phyloP scores from a whole-genome alignment of 805 yeast species.

The Lipomyces orientalis region DNA sequence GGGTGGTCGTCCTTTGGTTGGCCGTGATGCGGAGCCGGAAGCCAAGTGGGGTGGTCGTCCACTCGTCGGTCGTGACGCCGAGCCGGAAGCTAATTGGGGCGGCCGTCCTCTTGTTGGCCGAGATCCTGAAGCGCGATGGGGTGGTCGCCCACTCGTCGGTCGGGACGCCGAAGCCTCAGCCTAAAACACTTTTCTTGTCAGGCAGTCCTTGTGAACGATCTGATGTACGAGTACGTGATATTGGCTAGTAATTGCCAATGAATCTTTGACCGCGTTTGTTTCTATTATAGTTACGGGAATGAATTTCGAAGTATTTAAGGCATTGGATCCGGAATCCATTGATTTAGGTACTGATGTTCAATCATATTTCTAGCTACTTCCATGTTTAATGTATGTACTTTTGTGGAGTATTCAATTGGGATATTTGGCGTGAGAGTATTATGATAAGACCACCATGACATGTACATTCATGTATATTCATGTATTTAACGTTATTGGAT shows the following conservation, averaged over 20 bases:
- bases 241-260: background rate
- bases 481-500: background rate
- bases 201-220: background rate
- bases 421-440: too few relatives aligned
- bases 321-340: background rate
- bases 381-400: background rate
- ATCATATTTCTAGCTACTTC: background rate
- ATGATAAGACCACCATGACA: too few relatives aligned
- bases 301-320: background rate
- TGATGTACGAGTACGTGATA: background rate
- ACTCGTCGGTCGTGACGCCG: constrained; percentile 9
- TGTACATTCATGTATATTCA: background rate
- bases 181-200: background rate
- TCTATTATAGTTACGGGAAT: background rate
- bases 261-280: background rate
- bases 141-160: constrained; percentile 22
- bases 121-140: constrained; percentile 11
- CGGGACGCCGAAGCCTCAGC: constrained; percentile 25
- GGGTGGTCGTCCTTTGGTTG: constrained; percentile 15
- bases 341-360: background rate
- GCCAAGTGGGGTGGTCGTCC: constrained; percentile 11
- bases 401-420: background rate
- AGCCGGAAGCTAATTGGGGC: background rate
- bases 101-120: constrained; percentile 20
- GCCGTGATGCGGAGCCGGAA: constrained; percentile 21